phyloP scores from a whole-genome alignment of 2,329 filamentous ascomycete species.

The Blastomyces percursus region DNA sequence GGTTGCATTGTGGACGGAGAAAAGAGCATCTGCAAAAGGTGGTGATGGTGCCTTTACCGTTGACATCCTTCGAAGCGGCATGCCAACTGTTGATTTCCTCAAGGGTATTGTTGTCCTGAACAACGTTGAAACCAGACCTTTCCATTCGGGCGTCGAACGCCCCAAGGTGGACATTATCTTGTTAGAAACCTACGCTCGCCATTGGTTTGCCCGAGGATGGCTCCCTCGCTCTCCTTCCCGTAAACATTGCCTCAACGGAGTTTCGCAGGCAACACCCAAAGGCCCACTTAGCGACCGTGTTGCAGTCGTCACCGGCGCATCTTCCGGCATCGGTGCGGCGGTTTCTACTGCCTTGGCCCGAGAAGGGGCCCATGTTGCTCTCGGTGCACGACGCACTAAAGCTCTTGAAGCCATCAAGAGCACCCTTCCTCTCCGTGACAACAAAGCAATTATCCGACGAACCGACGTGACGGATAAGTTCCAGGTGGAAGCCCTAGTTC shows the following conservation, averaged over 20 bases:
- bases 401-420: conserved; percentile 57
- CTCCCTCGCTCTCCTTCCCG: conserved; percentile 51
- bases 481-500: conserved; percentile 57
- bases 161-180: conserved; percentile 59
- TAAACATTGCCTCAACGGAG: conserved; percentile 36
- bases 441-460: conserved; percentile 54
- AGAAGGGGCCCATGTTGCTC: conserved; percentile 60
- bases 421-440: conserved; percentile 44
- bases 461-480: conserved; percentile 61
- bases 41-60: conserved; percentile 65
- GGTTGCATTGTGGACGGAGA: conserved; percentile 62
- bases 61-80: conserved; percentile 67
- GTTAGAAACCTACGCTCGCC: conserved; percentile 67
- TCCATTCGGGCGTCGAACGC: conserved; percentile 46
- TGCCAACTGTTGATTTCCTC: conserved; percentile 64
- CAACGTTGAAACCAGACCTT: conserved; percentile 54
- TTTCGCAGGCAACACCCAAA: conserved; percentile 34
- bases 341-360: conserved; percentile 57
- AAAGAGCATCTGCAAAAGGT: conserved; percentile 52
- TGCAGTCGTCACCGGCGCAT: conserved; percentile 67
- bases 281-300: conserved; percentile 55
- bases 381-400: conserved; percentile 60
- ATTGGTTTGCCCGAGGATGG: conserved; percentile 74
- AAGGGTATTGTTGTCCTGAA: conserved; percentile 62
- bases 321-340: conserved; percentile 67